These are phyloP conservation scores for Sugiyamaella pinicola DNA, from an alignment of 1,139 yeast genomes.

Conservation along the genomic window DNA sequence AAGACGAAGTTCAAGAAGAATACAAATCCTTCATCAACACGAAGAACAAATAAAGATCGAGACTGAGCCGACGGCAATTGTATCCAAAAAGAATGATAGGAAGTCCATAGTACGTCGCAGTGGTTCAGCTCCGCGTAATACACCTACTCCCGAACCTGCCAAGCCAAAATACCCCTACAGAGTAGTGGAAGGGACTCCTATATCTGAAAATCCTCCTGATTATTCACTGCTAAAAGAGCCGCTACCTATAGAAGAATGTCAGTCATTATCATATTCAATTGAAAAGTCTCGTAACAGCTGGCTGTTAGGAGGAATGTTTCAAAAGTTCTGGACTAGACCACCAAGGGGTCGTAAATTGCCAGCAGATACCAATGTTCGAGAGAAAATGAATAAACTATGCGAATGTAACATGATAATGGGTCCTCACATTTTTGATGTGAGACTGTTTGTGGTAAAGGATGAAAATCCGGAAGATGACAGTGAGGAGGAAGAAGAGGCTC, in stretches of 20 bases:
- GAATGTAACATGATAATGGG: constrained; percentile 76
- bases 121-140: not conserved
- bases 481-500: constrained; percentile 24
- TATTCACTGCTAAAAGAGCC: constrained; percentile 63
- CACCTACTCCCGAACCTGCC: constrained; percentile 9
- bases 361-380: constrained; percentile 62
- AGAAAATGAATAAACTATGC: constrained; percentile 84
- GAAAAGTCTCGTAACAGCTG: constrained; percentile 76
- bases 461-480: constrained; percentile 47
- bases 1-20: constrained; percentile 21
- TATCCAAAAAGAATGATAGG: not conserved
- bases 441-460: constrained; percentile 81
- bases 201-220: constrained; percentile 64
- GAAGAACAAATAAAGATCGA: not conserved
- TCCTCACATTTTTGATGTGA: constrained; percentile 77
- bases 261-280: constrained; percentile 59
- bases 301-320: constrained; percentile 72
- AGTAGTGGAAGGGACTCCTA: constrained; percentile 68
- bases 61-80: not conserved
- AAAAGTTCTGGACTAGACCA: constrained; percentile 68
- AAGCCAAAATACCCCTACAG: constrained; percentile 58
- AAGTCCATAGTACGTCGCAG: not conserved
- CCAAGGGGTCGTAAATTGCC: constrained; percentile 59
- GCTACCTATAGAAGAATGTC: constrained; percentile 70
- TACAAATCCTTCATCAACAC: constrained; percentile 19